Conservation (phyloP, 78 protist genomes). For the Monosiga brevicollis region DNA sequence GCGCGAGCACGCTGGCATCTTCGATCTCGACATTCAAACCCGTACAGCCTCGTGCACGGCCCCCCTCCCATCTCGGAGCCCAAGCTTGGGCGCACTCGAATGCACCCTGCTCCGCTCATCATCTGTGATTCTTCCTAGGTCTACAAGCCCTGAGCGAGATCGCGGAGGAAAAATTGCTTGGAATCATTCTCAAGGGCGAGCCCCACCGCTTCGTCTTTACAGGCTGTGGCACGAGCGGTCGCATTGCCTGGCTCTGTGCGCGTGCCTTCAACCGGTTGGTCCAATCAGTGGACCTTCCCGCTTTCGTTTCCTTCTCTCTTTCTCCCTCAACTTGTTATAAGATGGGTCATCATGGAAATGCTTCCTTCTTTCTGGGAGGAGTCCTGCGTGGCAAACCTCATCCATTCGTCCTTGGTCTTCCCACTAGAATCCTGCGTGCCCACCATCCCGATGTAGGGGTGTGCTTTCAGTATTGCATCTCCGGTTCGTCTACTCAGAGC, state of each 20-base stretch:
- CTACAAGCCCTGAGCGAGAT: background rate
- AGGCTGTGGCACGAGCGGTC: slow-evolving; percentile 66
- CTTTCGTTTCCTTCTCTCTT: too few species aligned
- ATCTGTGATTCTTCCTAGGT: background rate
- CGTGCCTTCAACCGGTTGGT: slow-evolving; percentile 12
- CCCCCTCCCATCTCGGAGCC: too few species aligned
- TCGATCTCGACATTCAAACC: background rate
- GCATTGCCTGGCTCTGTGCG: slow-evolving; percentile 53
- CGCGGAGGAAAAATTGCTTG: background rate
- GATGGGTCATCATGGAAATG: too few species aligned
- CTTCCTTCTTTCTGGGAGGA: too few species aligned
- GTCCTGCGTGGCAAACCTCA: too few species aligned
- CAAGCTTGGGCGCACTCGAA: too few species aligned
- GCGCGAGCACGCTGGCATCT: background rate
- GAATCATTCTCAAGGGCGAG: background rate
- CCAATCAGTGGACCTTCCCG: too few species aligned
- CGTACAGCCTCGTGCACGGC: background rate
- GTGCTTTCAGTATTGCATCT: slow-evolving; percentile 45
- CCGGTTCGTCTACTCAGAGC: too few species aligned
- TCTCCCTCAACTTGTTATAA: too few species aligned
- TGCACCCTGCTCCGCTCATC: too few species aligned
- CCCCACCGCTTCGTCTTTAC: background rate
- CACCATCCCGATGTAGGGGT: background rate
- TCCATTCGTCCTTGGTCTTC: too few species aligned
- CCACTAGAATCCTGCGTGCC: background rate